A percentile compares a stretch with the other conserved stretches of the same genome.
Evolutionary conservation across 495 filamentous ascomycete genomes (phyloP).

Genomic region (Podospora fimiseda): DNA sequence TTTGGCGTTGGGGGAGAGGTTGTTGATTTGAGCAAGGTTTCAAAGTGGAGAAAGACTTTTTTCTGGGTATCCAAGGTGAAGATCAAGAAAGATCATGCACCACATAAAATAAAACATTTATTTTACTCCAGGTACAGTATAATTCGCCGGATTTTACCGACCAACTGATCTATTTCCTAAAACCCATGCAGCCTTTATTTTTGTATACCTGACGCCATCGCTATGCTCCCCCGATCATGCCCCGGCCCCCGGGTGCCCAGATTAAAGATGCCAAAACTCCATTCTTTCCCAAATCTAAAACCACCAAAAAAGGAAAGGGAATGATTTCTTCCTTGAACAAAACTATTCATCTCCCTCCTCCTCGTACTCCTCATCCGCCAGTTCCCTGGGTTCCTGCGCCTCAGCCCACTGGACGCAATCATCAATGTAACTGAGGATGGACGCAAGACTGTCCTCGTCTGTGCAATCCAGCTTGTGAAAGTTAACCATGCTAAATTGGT

Average conservation of each 20-base stretch:
- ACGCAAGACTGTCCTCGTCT: conserved; percentile 87
- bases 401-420: conserved; percentile 95
- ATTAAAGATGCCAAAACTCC: neutral
- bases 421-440: conserved; percentile 93
- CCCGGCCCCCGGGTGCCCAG: neutral
- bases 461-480: conserved; percentile 85
- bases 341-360: conserved; percentile 40
- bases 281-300: too few species aligned
- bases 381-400: conserved; percentile 87
- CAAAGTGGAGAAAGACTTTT: neutral
- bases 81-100: neutral
- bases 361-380: conserved; percentile 68
- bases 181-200: too few species aligned
- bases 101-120: too few species aligned
- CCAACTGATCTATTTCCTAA: too few species aligned
- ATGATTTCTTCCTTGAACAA: neutral
- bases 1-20: neutral
- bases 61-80: neutral
- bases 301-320: too few species aligned
- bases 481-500: conserved; percentile 96
- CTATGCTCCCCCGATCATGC: neutral
- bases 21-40: neutral
- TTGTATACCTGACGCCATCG: neutral
- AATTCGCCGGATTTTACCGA: too few species aligned
- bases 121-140: too few species aligned